Evolutionary conservation across 169 alveolate species (phyloP).

Genomic region (Babesia bigemina): DNA sequence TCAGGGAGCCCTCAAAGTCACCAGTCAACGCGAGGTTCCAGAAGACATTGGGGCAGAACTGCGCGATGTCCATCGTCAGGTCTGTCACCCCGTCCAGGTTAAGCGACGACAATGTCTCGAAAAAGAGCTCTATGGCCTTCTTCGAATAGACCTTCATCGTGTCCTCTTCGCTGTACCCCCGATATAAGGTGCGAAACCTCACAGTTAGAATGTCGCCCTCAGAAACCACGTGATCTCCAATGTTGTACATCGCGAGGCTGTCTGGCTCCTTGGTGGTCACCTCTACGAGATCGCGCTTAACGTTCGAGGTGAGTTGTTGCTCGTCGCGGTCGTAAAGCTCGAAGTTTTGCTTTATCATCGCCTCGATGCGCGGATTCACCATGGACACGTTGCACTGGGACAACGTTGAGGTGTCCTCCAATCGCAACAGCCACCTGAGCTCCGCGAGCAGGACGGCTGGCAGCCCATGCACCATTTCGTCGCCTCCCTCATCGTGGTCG

Average conservation of each 20-base stretch:
- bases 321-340: constrained; percentile 15
- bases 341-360: constrained; percentile 34
- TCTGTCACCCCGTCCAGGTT: constrained; percentile 31
- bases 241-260: constrained; percentile 15
- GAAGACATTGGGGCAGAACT: constrained; percentile 65
- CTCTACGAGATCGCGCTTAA: constrained; percentile 1
- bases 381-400: constrained; percentile 28
- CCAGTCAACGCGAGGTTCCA: constrained; percentile 64
- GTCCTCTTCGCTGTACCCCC: constrained; percentile 33
- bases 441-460: constrained; percentile 23
- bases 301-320: constrained; percentile 1
- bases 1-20: constrained; percentile 29
- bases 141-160: constrained; percentile 24
- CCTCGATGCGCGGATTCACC: constrained; percentile 29
- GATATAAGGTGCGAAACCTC: constrained; percentile 41
- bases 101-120: constrained; percentile 20
- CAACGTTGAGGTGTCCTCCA: not conserved
- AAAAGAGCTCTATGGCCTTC: constrained; percentile 11
- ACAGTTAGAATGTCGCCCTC: constrained; percentile 44
- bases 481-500: constrained; percentile 7
- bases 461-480: constrained; percentile 7
- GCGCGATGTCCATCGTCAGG: constrained; percentile 43
- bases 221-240: not conserved
- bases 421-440: constrained; percentile 17
- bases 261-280: not conserved